phyloP scores from a whole-genome alignment of 345 rosid species.

The Abelmoschus esculentus region DNA sequence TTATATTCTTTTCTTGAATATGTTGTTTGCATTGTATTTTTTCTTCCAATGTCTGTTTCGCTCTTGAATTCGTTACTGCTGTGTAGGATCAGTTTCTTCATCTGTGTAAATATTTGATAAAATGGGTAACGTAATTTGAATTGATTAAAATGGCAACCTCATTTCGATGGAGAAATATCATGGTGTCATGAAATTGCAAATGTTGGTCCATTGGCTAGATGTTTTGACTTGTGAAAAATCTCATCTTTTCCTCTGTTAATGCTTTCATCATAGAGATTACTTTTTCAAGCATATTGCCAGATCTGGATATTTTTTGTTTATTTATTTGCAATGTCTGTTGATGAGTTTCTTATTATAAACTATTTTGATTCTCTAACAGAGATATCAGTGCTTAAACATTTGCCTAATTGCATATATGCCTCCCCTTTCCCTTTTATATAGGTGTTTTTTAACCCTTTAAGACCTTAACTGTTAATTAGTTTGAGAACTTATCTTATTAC shows the following conservation, averaged over 20 bases:
- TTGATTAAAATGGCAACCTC: neutral
- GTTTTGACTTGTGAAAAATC: neutral
- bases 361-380: neutral
- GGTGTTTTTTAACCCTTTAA: no score
- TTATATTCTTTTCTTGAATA: neutral
- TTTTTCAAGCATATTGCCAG: neutral
- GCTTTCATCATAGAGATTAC: neutral
- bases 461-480: neutral
- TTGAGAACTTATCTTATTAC: neutral
- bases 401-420: no score
- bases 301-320: neutral
- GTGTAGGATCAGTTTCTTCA: neutral
- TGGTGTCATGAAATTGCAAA: neutral
- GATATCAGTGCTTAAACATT: neutral
- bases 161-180: neutral
- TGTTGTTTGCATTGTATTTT: neutral
- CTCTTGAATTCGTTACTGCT: neutral
- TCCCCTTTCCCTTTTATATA: no score
- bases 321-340: neutral
- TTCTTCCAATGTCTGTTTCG: neutral
- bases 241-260: neutral
- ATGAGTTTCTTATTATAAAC: neutral
- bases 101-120: neutral
- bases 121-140: neutral
- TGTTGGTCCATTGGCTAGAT: neutral